These are phyloP conservation scores for Rubus parviflorus DNA, from an alignment of 306 rosid species.

Conservation along the genomic window DNA sequence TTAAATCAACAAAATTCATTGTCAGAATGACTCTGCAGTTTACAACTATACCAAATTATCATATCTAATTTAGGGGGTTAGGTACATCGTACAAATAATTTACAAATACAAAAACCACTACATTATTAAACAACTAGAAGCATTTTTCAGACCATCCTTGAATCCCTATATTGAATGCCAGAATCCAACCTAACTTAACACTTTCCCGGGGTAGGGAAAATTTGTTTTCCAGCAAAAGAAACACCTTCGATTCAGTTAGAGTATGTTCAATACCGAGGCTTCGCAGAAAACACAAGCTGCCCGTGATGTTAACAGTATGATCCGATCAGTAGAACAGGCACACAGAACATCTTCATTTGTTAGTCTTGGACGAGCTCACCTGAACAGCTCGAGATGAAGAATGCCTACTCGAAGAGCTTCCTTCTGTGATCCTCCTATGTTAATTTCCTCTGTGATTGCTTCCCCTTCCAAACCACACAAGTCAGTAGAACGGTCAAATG, in stretches of 20 bases:
- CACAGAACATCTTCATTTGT: slow-evolving; percentile 29
- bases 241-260: slow-evolving; percentile 12
- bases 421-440: slow-evolving; percentile 45
- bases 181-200: background rate
- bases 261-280: background rate
- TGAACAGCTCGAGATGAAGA: slow-evolving; percentile 66
- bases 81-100: background rate
- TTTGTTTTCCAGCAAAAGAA: slow-evolving; percentile 9
- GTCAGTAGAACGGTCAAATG: slow-evolving; percentile 19
- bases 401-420: slow-evolving; percentile 59
- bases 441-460: slow-evolving; percentile 50
- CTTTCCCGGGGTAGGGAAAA: background rate
- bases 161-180: slow-evolving; percentile 9
- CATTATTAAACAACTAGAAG: background rate
- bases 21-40: background rate
- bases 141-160: slow-evolving; percentile 11
- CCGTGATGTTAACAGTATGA: slow-evolving; percentile 8
- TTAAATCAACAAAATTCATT: background rate
- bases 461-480: slow-evolving; percentile 52
- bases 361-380: slow-evolving; percentile 61
- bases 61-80: background rate
- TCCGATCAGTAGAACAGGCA: background rate
- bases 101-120: slow-evolving; percentile 14
- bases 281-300: slow-evolving; percentile 10
- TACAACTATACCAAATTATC: slow-evolving; percentile 3